Conservation (phyloP, 1,284 basidiomycete species). For the Cryptococcus floricola region DNA sequence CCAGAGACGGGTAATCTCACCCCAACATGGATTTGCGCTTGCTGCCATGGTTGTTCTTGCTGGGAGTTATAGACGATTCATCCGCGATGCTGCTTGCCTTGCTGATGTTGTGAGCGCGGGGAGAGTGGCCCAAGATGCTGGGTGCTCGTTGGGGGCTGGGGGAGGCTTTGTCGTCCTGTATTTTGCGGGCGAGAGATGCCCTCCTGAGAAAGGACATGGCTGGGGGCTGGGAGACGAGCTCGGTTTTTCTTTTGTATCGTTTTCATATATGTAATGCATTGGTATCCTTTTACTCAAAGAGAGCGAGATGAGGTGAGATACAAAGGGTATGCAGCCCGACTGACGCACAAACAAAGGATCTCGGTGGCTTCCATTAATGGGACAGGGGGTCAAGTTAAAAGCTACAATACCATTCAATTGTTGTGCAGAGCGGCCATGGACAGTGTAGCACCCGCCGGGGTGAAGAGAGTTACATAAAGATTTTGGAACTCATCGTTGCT, state of each 20-base stretch:
- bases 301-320: no score
- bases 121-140: constrained; percentile 14
- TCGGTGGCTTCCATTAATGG: background rate
- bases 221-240: background rate
- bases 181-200: constrained; percentile 21
- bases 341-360: background rate
- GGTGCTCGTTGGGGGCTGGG: constrained; percentile 3
- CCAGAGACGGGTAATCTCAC: constrained; percentile 8
- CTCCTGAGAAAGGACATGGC: constrained; percentile 20
- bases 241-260: no score
- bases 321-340: no score
- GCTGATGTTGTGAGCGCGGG: constrained; percentile 18
- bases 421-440: background rate
- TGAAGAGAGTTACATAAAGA: no score
- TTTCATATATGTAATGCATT: no score
- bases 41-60: background rate
- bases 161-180: constrained; percentile 5
- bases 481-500: no score
- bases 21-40: constrained; percentile 17
- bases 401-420: no score
- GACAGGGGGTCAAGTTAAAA: no score
- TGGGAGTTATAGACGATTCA: constrained; percentile 8
- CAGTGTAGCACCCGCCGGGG: background rate
- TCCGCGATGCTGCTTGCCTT: constrained; percentile 15
- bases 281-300: no score